These are phyloP conservation scores for Yamadazyma dushanensis DNA, from an alignment of 1,139 yeast genomes.

Conservation along the genomic window DNA sequence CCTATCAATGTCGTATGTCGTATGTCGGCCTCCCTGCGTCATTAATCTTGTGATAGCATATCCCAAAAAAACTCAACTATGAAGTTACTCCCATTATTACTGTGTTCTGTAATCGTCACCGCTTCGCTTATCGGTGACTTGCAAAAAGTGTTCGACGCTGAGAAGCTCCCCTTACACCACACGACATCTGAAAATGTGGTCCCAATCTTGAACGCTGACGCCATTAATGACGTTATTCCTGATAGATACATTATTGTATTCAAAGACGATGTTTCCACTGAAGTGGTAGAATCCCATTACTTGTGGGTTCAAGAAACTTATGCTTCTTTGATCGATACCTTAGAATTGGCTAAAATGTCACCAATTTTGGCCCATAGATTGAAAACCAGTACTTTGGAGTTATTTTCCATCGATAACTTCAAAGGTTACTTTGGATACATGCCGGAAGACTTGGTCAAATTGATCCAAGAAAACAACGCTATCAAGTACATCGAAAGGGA, in stretches of 20 bases:
- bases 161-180: conserved; percentile 9
- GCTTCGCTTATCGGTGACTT: conserved; percentile 9
- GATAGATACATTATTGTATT: conserved; percentile 75
- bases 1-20: too few species aligned
- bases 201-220: conserved; percentile 41
- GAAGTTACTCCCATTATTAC: conserved; percentile 8
- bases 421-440: conserved; percentile 77
- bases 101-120: conserved; percentile 4
- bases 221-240: conserved; percentile 56
- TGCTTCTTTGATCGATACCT: conserved; percentile 41
- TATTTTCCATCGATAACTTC: conserved; percentile 56
- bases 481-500: conserved; percentile 81
- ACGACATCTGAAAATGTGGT: conserved; percentile 23
- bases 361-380: conserved; percentile 15
- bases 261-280: conserved; percentile 56
- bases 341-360: conserved; percentile 18
- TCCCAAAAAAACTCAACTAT: too few species aligned
- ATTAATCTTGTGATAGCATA: too few species aligned
- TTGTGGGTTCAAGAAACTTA: conserved; percentile 49
- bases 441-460: conserved; percentile 66
- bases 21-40: too few species aligned
- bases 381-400: conserved; percentile 15
- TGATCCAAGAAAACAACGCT: conserved; percentile 69
- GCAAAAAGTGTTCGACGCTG: conserved; percentile 11
- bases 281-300: conserved; percentile 60